Base-by-base conservation (phyloP, 352 stramenopile genomes). In the Phytophthora citricola region DNA sequence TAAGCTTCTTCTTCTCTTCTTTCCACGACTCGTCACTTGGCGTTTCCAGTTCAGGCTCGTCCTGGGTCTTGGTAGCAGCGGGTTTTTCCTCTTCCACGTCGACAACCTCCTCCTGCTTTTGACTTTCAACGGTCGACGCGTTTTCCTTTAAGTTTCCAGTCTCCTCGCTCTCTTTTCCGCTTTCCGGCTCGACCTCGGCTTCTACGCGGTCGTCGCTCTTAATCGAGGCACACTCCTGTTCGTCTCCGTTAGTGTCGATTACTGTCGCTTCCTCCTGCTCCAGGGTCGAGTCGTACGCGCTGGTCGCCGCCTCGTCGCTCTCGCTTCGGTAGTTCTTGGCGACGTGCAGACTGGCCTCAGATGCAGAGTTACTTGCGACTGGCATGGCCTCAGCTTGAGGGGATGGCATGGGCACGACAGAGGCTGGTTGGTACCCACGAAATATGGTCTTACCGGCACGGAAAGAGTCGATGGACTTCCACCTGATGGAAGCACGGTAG, bases 11-110 rank as follows among this genome's bases (percentile, higher is more conserved):
- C 27, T 62, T 15, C n/a, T 64, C 34, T 34, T 71, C 27, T 38
- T 48, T 66, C 47, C 53, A 63, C 54, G 45, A 61, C 10, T 73
- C 68, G 63, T 75, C 62, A 31, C 58, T 72, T 10, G 44, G 40
- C 36, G 64, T 66, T 51, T 71, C 58, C 45, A 67, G 45, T 47
- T 70, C 59, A 14, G 65, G 63, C 14, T 78, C 49, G 50, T 71
- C 60, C 34, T 78, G 61, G 15, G 31, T 62, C 49, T 66, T 69
- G 20, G 5, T 39, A 39, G 10, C 43, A 44, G 55, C 5, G 7
- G 24, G 31, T 15, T 69, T 72, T 9, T 70, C 60, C 40, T 78
- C 68, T 4, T 62, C 54, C 20, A 39, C n/a, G 14, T 65, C 46
- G 6, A 32, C 20, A 58, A 47, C n/a, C n/a, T 50, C 36, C 39